phyloP scores from a whole-genome alignment of 805 yeast species.

The Wickerhamomyces chaumierensis region DNA sequence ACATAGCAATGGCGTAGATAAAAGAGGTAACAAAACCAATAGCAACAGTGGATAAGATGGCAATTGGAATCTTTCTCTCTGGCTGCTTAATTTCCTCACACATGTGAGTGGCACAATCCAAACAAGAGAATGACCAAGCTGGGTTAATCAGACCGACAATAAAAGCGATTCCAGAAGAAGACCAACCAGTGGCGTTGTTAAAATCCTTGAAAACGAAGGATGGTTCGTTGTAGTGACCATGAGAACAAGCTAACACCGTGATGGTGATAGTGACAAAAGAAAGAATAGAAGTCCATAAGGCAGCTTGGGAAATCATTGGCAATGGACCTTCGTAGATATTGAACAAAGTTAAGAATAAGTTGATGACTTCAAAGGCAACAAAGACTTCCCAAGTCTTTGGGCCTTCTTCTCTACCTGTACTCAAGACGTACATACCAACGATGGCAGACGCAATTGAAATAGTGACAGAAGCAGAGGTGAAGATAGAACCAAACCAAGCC shows the following conservation, averaged over 20 bases:
- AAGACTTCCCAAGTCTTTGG: constrained; percentile 44
- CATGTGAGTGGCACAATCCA: constrained; percentile 64
- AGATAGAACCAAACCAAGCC: constrained; percentile 51
- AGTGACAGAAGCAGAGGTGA: constrained; percentile 50
- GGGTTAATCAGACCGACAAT: constrained; percentile 64
- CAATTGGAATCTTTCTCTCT: constrained; percentile 44
- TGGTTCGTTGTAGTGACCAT: constrained; percentile 40
- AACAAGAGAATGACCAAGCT: constrained; percentile 57
- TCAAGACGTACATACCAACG: constrained; percentile 37
- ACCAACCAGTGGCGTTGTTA: constrained; percentile 51
- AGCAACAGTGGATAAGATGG: constrained; percentile 50
- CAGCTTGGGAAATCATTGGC: constrained; percentile 36
- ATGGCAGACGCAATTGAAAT: constrained; percentile 40
- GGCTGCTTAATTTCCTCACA: constrained; percentile 53
- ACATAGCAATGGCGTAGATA: constrained; percentile 40
- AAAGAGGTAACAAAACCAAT: constrained; percentile 57
- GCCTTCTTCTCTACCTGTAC: constrained; percentile 21
- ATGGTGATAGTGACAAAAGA: constrained; percentile 45
- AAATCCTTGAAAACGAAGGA: constrained; percentile 43
- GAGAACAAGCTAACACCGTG: constrained; percentile 38
- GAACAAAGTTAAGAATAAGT: constrained; percentile 30
- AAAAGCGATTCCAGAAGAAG: constrained; percentile 45
- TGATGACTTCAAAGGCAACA: constrained; percentile 34
- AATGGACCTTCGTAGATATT: constrained; percentile 40
- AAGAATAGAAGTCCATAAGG: constrained; percentile 39